Evolutionary conservation across 2,329 filamentous ascomycete species (phyloP).

Genomic region (Myriangium duriaei): DNA sequence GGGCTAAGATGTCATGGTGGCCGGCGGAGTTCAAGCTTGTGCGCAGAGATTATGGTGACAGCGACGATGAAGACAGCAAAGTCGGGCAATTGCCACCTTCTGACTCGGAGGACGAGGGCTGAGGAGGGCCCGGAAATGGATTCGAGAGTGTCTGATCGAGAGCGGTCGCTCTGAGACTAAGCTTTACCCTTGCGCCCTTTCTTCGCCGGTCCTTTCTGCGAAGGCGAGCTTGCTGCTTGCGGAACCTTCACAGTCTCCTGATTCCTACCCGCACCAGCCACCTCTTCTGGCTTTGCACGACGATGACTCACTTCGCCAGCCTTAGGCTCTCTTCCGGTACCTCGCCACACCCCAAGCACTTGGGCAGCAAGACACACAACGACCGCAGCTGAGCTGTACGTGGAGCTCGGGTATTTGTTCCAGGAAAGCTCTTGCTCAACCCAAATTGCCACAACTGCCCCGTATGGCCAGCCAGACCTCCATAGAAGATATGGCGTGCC

Average conservation of each 20-base stretch:
- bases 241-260: too few relatives aligned
- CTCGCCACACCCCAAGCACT: conserved; percentile 50
- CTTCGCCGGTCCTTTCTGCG: too few relatives aligned
- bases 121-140: too few relatives aligned
- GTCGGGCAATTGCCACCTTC: conserved; percentile 77
- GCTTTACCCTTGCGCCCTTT: too few relatives aligned
- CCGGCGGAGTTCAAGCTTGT: conserved; percentile 20
- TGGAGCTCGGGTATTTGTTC: conserved; percentile 83
- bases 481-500: conserved; percentile 77
- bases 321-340: conserved; percentile 35
- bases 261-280: too few relatives aligned
- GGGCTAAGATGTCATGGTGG: conserved; percentile 87
- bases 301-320: neutral
- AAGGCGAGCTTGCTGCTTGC: too few relatives aligned
- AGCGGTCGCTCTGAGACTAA: too few relatives aligned
- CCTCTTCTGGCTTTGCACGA: too few relatives aligned
- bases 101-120: conserved; percentile 55
- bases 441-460: conserved; percentile 59
- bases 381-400: conserved; percentile 50
- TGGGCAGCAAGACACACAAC: conserved; percentile 58
- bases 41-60: conserved; percentile 48
- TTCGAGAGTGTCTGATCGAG: too few relatives aligned
- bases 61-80: conserved; percentile 64
- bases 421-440: conserved; percentile 78
- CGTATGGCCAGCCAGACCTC: conserved; percentile 57